Conservation (phyloP, 2,329 filamentous ascomycete genomes). For the Penicillium sp. region DNA sequence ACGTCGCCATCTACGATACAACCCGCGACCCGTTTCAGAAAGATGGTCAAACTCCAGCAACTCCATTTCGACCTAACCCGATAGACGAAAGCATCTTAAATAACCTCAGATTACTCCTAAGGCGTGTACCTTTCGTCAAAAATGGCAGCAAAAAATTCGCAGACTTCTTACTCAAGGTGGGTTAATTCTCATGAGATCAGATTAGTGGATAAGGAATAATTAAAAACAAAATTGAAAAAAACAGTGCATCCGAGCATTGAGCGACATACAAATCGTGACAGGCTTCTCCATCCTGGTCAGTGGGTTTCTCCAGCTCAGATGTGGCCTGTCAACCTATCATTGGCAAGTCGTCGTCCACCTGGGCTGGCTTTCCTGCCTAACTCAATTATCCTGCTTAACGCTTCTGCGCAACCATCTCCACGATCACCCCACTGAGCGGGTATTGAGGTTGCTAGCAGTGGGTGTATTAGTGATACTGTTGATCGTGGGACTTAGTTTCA, state of each 20-base stretch:
- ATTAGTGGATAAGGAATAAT: neutral
- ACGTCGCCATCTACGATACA: conserved; percentile 3
- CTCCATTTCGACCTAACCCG: conserved; percentile 3
- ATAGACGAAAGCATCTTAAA: neutral
- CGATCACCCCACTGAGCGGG: neutral
- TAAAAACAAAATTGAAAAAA: neutral
- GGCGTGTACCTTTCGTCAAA: neutral
- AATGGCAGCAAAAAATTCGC: neutral
- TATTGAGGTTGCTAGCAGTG: conserved; percentile 2
- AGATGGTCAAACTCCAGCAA: neutral
- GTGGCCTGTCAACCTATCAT: conserved; percentile 7
- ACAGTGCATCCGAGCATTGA: neutral
- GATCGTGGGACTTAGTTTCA: conserved; percentile 1
- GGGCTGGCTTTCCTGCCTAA: conserved; percentile 12
- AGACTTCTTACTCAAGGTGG: neutral
- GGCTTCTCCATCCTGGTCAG: conserved; percentile 11
- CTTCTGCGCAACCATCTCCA: conserved; percentile 4
- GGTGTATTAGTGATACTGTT: neutral
- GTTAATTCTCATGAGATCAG: neutral
- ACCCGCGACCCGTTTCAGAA: conserved; percentile 2
- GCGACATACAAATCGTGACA: conserved; percentile 7
- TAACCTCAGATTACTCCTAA: neutral
- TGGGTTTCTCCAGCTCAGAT: conserved; percentile 3
- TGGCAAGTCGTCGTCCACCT: conserved; percentile 6
- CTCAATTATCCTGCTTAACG: conserved; percentile 10